Conservation (phyloP, 768 basidiomycete genomes). For the Termitomyces sp. region DNA sequence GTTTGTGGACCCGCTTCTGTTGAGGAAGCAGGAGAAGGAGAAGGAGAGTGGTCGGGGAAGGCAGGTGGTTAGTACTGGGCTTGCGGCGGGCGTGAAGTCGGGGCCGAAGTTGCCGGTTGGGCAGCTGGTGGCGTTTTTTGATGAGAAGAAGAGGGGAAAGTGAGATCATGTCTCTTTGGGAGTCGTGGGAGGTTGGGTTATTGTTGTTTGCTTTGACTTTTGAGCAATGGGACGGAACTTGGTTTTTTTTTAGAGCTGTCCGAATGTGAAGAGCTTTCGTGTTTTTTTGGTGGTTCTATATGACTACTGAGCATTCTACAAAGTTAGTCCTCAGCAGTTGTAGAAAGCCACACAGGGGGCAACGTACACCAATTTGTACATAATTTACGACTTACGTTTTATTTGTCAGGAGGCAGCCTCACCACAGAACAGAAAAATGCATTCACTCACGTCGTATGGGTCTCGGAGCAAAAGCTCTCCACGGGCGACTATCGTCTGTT, state of each 20-base stretch:
- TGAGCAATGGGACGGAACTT: neutral
- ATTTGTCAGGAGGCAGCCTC: too few species aligned
- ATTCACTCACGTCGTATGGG: too few species aligned
- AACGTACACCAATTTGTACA: too few species aligned
- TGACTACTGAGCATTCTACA: too few species aligned
- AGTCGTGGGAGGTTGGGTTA: neutral
- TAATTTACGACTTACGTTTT: too few species aligned
- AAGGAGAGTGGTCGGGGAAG: constrained; percentile 24
- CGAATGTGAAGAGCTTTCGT: neutral
- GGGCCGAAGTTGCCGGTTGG: constrained; percentile 67
- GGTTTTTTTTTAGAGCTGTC: too few species aligned
- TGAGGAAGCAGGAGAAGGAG: constrained; percentile 66
- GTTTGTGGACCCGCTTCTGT: constrained; percentile 75
- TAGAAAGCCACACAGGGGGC: too few species aligned
- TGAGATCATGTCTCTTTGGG: neutral
- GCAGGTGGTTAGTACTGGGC: constrained; percentile 16
- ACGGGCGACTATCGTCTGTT: too few species aligned
- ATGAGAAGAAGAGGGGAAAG: constrained; percentile 34
- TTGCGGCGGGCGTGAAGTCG: constrained; percentile 41
- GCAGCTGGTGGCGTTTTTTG: constrained; percentile 83
- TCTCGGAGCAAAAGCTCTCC: too few species aligned
- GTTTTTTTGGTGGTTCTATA: neutral
- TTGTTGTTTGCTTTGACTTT: neutral
- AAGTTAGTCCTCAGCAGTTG: too few species aligned
- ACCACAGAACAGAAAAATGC: too few species aligned